A percentile compares a stretch with the other conserved stretches of the same genome.
These are phyloP conservation scores for Salisapilia sapeloensis DNA, from an alignment of 352 stramenopile genomes.

Conservation along the genomic window DNA sequence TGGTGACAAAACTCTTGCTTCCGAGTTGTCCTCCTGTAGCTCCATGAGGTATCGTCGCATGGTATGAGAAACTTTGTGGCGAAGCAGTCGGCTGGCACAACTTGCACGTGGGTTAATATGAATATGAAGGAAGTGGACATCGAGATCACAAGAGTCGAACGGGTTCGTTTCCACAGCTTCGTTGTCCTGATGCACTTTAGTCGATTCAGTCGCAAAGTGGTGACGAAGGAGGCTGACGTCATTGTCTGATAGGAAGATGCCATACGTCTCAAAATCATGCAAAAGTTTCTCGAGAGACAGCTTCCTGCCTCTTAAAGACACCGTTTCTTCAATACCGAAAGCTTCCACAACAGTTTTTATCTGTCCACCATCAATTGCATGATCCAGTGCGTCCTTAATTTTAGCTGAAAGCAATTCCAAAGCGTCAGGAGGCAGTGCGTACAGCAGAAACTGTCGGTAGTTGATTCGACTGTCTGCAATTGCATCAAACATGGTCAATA, in stretches of 20 bases:
- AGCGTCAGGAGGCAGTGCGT: slow-evolving; percentile 25
- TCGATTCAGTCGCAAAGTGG: slow-evolving; percentile 5
- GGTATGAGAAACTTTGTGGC: slow-evolving; percentile 46
- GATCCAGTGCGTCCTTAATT: slow-evolving; percentile 41
- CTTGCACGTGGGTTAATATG: slow-evolving; percentile 37
- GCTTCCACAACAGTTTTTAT: slow-evolving; percentile 19
- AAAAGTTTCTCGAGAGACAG: slow-evolving; percentile 2
- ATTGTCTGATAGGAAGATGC: slow-evolving; percentile 14
- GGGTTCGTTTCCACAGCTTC: neutral
- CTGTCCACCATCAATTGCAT: slow-evolving; percentile 29
- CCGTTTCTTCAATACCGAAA: slow-evolving; percentile 5
- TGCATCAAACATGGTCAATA: slow-evolving; percentile 37
- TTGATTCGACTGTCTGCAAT: slow-evolving; percentile 48
- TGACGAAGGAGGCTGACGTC: slow-evolving; percentile 9
- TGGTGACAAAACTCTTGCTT: slow-evolving; percentile 5
- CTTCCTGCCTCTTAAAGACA: slow-evolving; percentile 5
- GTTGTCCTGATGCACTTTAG: neutral
- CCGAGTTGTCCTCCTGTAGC: slow-evolving; percentile 10
- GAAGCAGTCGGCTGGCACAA: slow-evolving; percentile 29
- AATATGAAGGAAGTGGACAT: slow-evolving; percentile 28
- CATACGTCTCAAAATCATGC: slow-evolving; percentile 9
- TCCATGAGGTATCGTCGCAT: slow-evolving; percentile 13
- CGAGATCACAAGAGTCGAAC: slow-evolving; percentile 2
- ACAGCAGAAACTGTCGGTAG: slow-evolving; percentile 51
- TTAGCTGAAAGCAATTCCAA: slow-evolving; percentile 36